Conservation (phyloP, 495 filamentous ascomycete genomes). For the Penicillium psychrofluorescens region DNA sequence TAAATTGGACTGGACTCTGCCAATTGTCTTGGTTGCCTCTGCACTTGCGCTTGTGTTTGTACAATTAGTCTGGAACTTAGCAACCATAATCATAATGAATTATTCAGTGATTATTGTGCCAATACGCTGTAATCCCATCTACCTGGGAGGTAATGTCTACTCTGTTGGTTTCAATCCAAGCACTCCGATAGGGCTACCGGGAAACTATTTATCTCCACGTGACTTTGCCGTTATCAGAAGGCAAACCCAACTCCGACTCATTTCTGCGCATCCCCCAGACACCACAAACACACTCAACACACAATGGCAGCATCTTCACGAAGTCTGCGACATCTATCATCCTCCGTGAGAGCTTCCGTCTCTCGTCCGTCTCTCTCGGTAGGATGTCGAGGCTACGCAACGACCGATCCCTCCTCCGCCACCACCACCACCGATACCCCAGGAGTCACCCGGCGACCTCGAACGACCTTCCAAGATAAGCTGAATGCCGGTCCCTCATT, state of each 20-base stretch:
- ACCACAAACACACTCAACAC: slow-evolving; percentile 10
- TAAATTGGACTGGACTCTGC: slow-evolving; percentile 7
- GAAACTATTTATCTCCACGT: too few relatives aligned
- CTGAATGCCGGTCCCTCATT: slow-evolving; percentile 79
- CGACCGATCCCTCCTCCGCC: slow-evolving; percentile 33
- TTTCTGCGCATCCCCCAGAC: slow-evolving; percentile 1
- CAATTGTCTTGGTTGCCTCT: slow-evolving; percentile 6
- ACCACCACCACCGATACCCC: slow-evolving; percentile 17
- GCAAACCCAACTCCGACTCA: slow-evolving; percentile 8
- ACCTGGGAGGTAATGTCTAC: slow-evolving; percentile 12
- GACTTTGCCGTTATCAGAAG: neutral
- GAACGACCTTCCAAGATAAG: slow-evolving; percentile 71
- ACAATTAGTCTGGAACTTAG: neutral
- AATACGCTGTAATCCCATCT: slow-evolving; percentile 2
- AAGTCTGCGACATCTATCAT: slow-evolving; percentile 29
- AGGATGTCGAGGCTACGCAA: slow-evolving; percentile 31
- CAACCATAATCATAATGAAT: slow-evolving; percentile 20
- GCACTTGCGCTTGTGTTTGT: too few relatives aligned
- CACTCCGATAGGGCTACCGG: too few relatives aligned
- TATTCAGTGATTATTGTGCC: neutral
- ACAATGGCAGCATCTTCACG: slow-evolving; percentile 33
- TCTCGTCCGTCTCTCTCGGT: slow-evolving; percentile 8
- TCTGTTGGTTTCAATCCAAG: too few relatives aligned
- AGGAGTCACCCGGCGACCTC: slow-evolving; percentile 28
- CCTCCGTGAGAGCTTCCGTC: slow-evolving; percentile 19